A percentile compares a stretch with the other conserved stretches of the same genome.
Conservation (phyloP, 1,284 basidiomycete species). For the Bjerkandera adusta region DNA sequence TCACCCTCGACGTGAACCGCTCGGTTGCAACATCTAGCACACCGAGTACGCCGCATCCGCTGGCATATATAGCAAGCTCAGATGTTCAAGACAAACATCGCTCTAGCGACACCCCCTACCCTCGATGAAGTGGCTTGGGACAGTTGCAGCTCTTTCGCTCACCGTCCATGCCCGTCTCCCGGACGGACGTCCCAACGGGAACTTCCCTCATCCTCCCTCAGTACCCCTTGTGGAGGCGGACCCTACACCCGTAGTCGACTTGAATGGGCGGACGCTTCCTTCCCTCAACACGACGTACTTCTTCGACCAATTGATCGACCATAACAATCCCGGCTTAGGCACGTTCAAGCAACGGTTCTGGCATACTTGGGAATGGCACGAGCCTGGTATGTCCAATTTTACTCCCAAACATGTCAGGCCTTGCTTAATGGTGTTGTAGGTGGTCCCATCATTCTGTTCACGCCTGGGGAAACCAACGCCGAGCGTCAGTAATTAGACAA, state of each 20-base stretch:
- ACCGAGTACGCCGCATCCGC: too few species aligned
- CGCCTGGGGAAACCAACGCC: conserved; percentile 37
- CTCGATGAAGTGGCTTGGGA: too few species aligned
- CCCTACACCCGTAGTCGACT: background rate
- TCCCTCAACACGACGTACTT: conserved; percentile 1
- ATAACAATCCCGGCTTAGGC: conserved; percentile 58
- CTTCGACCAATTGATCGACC: conserved; percentile 63
- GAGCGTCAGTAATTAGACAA: conserved; percentile 31
- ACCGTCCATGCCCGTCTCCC: background rate
- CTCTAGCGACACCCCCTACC: too few species aligned
- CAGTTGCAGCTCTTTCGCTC: too few species aligned
- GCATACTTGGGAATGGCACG: conserved; percentile 61
- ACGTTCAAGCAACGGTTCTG: conserved; percentile 75
- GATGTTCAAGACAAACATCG: too few species aligned
- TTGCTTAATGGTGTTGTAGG: conserved; percentile 26
- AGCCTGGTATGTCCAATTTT: conserved; percentile 36
- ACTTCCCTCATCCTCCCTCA: conserved; percentile 10
- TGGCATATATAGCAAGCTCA: too few species aligned
- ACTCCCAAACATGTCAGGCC: background rate
- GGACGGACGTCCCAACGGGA: background rate
- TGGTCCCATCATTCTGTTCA: conserved; percentile 62
- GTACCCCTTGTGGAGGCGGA: conserved; percentile 9
- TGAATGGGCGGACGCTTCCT: conserved; percentile 1
- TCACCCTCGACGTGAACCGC: too few species aligned
- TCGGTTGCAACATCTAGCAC: too few species aligned